Evolutionary conservation across 139 green algal genomes (phyloP).

Genomic region (Volvox reticuliferus): DNA sequence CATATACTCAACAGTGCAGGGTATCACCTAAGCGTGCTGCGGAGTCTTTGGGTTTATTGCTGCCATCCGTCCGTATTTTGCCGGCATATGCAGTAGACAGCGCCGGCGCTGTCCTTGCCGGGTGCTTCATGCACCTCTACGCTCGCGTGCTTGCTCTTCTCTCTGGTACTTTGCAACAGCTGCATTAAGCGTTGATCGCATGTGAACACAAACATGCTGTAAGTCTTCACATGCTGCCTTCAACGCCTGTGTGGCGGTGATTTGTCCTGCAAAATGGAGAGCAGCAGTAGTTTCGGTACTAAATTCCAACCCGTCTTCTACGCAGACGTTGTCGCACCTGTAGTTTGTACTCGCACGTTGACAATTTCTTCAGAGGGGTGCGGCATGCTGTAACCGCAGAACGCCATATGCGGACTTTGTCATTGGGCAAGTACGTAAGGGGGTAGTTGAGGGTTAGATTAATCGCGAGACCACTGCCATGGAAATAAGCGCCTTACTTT

Average conservation of each 20-base stretch:
- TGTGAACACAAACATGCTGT: constrained; percentile 65
- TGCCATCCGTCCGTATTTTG: too few relatives aligned
- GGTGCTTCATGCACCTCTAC: not conserved
- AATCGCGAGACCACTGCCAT: not conserved
- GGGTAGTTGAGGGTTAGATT: too few relatives aligned
- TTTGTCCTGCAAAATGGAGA: constrained; percentile 58
- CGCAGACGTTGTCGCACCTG: constrained; percentile 55
- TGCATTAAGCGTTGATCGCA: constrained; percentile 55
- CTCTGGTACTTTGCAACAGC: constrained; percentile 43
- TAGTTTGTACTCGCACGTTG: constrained; percentile 90
- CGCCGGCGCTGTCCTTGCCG: too few relatives aligned
- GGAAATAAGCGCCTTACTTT: constrained; percentile 65
- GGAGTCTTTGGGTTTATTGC: too few relatives aligned
- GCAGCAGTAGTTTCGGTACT: not conserved
- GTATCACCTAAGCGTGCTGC: too few relatives aligned
- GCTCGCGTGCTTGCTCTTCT: not conserved
- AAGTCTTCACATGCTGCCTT: constrained; percentile 63
- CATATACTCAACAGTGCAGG: too few relatives aligned
- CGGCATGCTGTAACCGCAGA: constrained; percentile 88
- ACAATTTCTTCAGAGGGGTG: constrained; percentile 88
- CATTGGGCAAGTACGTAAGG: too few relatives aligned
- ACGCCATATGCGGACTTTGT: constrained; percentile 78
- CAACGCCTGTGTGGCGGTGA: constrained; percentile 69
- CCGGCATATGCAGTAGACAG: too few relatives aligned
- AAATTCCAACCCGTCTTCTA: not conserved